Evolutionary conservation across 441 rosid genomes (phyloP), one percentile per base, ranked within the genome.

Genomic region (Brassica balearica): DNA sequence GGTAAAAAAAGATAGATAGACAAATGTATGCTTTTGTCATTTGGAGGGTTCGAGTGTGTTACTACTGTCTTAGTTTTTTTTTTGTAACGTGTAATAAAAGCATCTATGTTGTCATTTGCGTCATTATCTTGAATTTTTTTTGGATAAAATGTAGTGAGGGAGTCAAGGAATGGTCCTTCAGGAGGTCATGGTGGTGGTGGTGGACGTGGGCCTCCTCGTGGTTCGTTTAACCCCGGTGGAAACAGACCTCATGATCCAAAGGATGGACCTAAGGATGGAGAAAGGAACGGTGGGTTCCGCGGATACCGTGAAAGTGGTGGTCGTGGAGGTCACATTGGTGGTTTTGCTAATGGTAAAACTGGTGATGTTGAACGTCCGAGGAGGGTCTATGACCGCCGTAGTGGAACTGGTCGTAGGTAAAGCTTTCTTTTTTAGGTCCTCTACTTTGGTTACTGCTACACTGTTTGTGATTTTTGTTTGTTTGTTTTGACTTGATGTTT

Each of bases 401-500:
- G 83, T 3, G 80, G 83, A 0, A 80, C 83, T 0, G 83, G 83
- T 66, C 80, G 77, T 9, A 69, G 83, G 83, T 80, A 71, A 48
- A 73, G 51, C 14, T 71, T 29, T 29, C 1, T 29, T 29, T 29
- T 29, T 29, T 29, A 29, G 34, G 1, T 73, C 41, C 0, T 36
- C 12, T 69, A 55, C 12, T 51, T 51, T 12, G 38, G 74, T 36
- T 15, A 15, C 46, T 53, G 8, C 29, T 63, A 5, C 20, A 8
- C 15, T 55, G 69, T 19, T 68, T 80, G 48, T 76, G 32, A 29
- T 6, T 43, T 23, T 0, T 25, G 27, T 25, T 25, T 25, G 27
- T 25, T 25, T 25, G 27, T 2, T 36, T 53, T 48, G 0, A 25
- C 65, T 58, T 56, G n/a, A 6, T 36, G 10, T 36, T 7, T 36